Conservation (phyloP, 2,329 filamentous ascomycete genomes). For the Talaromyces sp. region DNA sequence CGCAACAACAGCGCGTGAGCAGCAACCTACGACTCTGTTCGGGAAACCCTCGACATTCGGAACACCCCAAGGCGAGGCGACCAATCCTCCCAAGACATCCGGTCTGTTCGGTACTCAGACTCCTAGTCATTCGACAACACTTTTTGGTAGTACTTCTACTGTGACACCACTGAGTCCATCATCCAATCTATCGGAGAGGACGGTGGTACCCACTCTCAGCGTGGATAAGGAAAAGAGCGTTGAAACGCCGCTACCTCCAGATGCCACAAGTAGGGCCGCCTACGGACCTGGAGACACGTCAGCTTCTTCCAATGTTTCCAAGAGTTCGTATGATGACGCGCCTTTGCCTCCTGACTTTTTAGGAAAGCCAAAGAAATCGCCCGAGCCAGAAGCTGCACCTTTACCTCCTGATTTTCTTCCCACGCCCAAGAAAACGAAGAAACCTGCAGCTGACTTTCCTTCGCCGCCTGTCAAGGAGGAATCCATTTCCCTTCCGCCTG, state of each 20-base stretch:
- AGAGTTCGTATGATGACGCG: conserved; percentile 40
- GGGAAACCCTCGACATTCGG: conserved; percentile 29
- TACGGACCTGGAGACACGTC: conserved; percentile 50
- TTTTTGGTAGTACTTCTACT: conserved; percentile 28
- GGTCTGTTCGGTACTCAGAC: conserved; percentile 33
- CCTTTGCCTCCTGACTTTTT: conserved; percentile 34
- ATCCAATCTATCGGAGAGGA: conserved; percentile 34
- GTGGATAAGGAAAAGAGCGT: conserved; percentile 33
- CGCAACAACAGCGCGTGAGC: conserved; percentile 15
- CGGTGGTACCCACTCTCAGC: conserved; percentile 26
- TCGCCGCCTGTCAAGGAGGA: conserved; percentile 26
- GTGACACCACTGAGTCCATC: conserved; percentile 28
- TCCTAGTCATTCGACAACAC: conserved; percentile 31
- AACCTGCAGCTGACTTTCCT: conserved; percentile 22
- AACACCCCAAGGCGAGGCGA: conserved; percentile 22
- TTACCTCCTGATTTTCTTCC: conserved; percentile 24
- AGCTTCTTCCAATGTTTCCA: conserved; percentile 43
- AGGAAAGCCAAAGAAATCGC: conserved; percentile 3
- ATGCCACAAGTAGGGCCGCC: conserved; percentile 44
- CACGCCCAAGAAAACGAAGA: conserved; percentile 18
- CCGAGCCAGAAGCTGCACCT: conserved; percentile 20
- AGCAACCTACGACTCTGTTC: conserved; percentile 25
- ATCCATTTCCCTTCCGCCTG: conserved; percentile 32
- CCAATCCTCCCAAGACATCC: conserved; percentile 29
- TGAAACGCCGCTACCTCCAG: conserved; percentile 45